Conservation (phyloP, 495 filamentous ascomycete genomes). For the Aspergillus campestris region DNA sequence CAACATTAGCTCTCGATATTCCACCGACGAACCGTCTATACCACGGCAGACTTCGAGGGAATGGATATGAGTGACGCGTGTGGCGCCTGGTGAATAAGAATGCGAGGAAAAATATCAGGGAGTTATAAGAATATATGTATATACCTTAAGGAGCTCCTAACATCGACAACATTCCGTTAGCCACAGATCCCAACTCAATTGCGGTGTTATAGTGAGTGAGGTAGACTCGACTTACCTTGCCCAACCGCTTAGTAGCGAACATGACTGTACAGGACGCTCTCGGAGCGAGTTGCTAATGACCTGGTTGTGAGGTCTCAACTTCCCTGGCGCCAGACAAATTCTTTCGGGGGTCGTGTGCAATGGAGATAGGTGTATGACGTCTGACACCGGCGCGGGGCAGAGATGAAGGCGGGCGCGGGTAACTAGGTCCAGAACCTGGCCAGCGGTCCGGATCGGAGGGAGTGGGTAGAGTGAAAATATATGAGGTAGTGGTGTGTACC, state of each 20-base stretch:
- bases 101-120: not conserved
- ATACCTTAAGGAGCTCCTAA: conserved; percentile 38
- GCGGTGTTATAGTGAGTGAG: too few relatives aligned
- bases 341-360: not conserved
- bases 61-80: too few relatives aligned
- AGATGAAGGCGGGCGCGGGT: too few relatives aligned
- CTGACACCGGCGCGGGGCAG: conserved; percentile 8
- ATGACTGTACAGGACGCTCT: conserved; percentile 6
- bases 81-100: not conserved
- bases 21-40: too few relatives aligned
- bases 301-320: not conserved
- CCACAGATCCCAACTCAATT: too few relatives aligned
- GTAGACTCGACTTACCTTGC: conserved; percentile 29
- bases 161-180: too few relatives aligned
- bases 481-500: too few relatives aligned
- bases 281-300: too few relatives aligned
- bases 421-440: too few relatives aligned
- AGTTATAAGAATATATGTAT: conserved; percentile 2
- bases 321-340: not conserved
- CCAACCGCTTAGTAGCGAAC: conserved; percentile 41
- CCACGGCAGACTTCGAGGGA: too few relatives aligned
- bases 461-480: too few relatives aligned
- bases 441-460: too few relatives aligned
- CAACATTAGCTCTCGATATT: not conserved
- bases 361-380: conserved; percentile 15